These are phyloP conservation scores for Monascus purpureus DNA, from an alignment of 495 filamentous ascomycete species.

Conservation along the genomic window DNA sequence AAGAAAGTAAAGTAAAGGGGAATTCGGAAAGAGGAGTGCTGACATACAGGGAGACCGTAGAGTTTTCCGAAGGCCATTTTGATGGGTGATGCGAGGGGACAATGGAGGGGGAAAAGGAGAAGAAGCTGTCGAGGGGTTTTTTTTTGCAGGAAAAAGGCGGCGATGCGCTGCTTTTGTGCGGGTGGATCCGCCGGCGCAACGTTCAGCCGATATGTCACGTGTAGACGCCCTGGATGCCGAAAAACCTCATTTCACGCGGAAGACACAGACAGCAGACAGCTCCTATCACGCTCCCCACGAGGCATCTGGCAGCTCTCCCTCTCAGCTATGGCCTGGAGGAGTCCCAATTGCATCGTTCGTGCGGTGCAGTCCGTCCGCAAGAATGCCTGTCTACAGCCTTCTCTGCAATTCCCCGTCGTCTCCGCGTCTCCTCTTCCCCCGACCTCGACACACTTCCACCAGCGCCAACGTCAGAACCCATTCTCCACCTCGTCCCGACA, in stretches of 20 bases:
- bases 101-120: constrained; percentile 4
- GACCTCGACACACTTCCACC: constrained; percentile 3
- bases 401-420: constrained; percentile 6
- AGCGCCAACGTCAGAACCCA: constrained; percentile 6
- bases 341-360: constrained; percentile 22
- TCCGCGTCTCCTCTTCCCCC: constrained; percentile 6
- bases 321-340: constrained; percentile 22
- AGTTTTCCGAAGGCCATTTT: constrained; percentile 95
- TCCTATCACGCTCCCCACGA: not conserved
- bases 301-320: not conserved
- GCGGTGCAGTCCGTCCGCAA: constrained; percentile 25
- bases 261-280: not conserved
- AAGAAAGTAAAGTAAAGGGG: not conserved
- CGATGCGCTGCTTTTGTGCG: constrained; percentile 14
- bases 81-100: constrained; percentile 8
- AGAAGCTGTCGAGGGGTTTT: constrained; percentile 12
- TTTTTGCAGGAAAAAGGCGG: constrained; percentile 23
- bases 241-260: constrained; percentile 11
- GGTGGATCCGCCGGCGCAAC: no score
- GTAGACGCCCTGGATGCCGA: constrained; percentile 5
- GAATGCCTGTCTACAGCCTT: constrained; percentile 6
- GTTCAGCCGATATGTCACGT: constrained; percentile 3
- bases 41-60: constrained; percentile 70
- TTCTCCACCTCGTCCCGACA: constrained; percentile 8
- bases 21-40: constrained; percentile 1